Base-by-base conservation (phyloP, 108 stramenopile species). In the Cyclostephanos tholiformis region DNA sequence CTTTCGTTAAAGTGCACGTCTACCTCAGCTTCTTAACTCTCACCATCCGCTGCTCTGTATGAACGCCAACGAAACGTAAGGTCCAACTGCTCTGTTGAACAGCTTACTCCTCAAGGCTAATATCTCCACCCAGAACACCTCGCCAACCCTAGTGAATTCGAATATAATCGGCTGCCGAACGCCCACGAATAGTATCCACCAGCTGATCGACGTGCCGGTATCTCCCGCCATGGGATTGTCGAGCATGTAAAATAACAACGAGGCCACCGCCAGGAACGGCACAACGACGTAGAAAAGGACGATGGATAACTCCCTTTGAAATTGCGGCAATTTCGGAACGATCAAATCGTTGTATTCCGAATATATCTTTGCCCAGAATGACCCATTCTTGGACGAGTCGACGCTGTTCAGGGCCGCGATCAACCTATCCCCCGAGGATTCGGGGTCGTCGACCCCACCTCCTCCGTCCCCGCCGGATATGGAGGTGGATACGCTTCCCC, bases 321-420 rank as follows among this genome's bases (percentile, higher is more conserved):
- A 66, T 17, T 30, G 20, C 6, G 79, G 67, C 29, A 80, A 5
- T 38, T 80, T 72, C 1, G 79, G 79, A 2, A 60, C 72, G 57
- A 80, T 80, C 55, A 80, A 57, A 43, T 73, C 46, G 13, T 44
- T 67, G 41, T 69, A 80, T 50, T 80, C 79, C 19, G 32, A 90
- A 60, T 32, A 85, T 74, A 56, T 78, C 76, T 73, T 92, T 71
- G 16, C 82, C 74, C 63, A 77, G 23, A 74, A 82, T 26, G 72
- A 72, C 41, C 84, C 86, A 79, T 88, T 82, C 32, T 85, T 88
- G 8, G 86, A 84, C 0, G 85, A 80, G 67, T 90, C 89, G 32
- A 87, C 89, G 50, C 79, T 86, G 62, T 86, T 86, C n/a, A 93
- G 71, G 44, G 90, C 90, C 63, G 89, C 88, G 49, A 93, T 87